phyloP scores from a whole-genome alignment of 139 green algal species.

The Mesotaenium endlicherianum region DNA sequence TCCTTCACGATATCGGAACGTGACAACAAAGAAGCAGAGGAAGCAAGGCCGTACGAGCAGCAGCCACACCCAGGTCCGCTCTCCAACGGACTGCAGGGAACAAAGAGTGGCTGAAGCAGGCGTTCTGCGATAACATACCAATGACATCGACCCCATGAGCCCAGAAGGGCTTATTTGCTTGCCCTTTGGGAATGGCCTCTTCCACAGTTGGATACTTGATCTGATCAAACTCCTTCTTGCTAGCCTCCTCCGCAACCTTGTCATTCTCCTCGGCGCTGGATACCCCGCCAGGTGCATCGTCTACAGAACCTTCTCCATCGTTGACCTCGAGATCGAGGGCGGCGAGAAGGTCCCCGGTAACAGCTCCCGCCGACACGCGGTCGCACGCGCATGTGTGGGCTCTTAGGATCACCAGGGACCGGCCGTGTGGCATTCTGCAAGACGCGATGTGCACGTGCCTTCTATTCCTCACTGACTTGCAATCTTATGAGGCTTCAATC shows the following conservation, averaged over 20 bases:
- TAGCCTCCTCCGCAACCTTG: neutral
- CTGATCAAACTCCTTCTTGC: neutral
- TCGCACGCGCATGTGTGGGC: conserved; percentile 31
- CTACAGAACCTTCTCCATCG: neutral
- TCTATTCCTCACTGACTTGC: too few relatives aligned
- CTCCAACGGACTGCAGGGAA: too few relatives aligned
- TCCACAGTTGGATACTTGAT: neutral
- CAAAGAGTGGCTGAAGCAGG: neutral
- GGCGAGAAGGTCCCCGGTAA: neutral
- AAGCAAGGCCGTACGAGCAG: too few relatives aligned
- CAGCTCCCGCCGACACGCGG: neutral
- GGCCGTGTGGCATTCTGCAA: conserved; percentile 8
- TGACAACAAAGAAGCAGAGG: neutral
- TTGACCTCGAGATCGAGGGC: neutral
- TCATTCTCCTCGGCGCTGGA: neutral
- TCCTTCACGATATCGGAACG: neutral
- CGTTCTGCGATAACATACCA: neutral
- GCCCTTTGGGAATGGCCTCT: neutral
- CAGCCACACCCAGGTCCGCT: too few relatives aligned
- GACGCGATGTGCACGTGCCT: too few relatives aligned
- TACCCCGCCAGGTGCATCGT: neutral
- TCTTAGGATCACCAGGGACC: conserved; percentile 13
- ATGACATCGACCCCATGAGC: conserved; percentile 33
- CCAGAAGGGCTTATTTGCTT: conserved; percentile 28
- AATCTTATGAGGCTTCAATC: too few relatives aligned